A percentile compares a stretch with the other conserved stretches of the same genome.
Evolutionary conservation across 768 basidiomycete genomes (phyloP).

Genomic region (Antrodiella citrinella): DNA sequence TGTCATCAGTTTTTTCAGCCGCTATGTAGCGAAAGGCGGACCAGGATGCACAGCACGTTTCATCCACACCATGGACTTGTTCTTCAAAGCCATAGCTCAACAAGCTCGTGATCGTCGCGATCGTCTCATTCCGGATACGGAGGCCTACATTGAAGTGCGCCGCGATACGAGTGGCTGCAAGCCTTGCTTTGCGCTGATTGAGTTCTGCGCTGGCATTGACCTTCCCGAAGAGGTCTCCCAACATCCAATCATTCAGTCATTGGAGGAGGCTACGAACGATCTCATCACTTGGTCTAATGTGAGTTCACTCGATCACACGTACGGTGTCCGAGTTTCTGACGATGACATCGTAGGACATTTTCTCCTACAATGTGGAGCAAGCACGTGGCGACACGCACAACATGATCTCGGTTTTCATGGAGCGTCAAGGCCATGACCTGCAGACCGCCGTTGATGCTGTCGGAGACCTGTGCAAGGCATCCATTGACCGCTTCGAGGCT

Average conservation of each 20-base stretch:
- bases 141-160: conserved; percentile 45
- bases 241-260: conserved; percentile 38
- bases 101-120: conserved; percentile 23
- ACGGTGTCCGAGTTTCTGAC: conserved; percentile 4
- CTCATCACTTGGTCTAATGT: conserved; percentile 36
- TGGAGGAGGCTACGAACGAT: conserved; percentile 43
- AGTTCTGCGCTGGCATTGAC: conserved; percentile 45
- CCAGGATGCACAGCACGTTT: conserved; percentile 29
- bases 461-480: conserved; percentile 49
- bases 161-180: conserved; percentile 47
- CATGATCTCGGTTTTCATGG: conserved; percentile 66
- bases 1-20: conserved; percentile 28
- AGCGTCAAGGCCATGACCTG: conserved; percentile 44
- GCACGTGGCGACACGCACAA: conserved; percentile 60
- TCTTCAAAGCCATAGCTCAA: conserved; percentile 24
- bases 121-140: conserved; percentile 29
- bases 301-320: conserved; percentile 7
- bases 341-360: conserved; percentile 48
- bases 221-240: conserved; percentile 45
- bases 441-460: conserved; percentile 60
- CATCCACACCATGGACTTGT: conserved; percentile 23
- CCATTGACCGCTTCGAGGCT: conserved; percentile 43
- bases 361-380: conserved; percentile 72
- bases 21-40: conserved; percentile 29
- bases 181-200: conserved; percentile 42